phyloP scores from a whole-genome alignment of 2,329 filamentous ascomycete genomes.

The Purpureocillium lavendulum region DNA sequence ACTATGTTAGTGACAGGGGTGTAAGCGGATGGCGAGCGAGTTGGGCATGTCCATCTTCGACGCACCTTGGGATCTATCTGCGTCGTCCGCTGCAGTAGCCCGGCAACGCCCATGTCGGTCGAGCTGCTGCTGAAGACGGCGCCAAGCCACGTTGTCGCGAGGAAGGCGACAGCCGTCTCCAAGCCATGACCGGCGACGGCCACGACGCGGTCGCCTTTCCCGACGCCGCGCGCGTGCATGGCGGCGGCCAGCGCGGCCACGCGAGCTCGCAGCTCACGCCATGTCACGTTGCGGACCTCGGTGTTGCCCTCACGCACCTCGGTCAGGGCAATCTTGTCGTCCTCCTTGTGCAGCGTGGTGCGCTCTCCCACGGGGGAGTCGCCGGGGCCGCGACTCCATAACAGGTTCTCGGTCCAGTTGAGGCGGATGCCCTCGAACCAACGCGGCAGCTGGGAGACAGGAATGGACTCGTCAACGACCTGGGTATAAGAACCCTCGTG shows the following conservation, averaged over 20 bases:
- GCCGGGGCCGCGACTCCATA: constrained; percentile 46
- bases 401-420: constrained; percentile 75
- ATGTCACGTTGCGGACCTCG: constrained; percentile 51
- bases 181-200: constrained; percentile 68
- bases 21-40: not conserved
- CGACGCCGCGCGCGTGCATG: constrained; percentile 56
- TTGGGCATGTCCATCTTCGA: not conserved
- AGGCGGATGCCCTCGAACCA: constrained; percentile 71
- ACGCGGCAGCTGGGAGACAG: constrained; percentile 62
- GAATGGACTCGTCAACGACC: constrained; percentile 60
- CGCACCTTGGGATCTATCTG: constrained; percentile 63
- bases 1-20: constrained; percentile 24
- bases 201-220: constrained; percentile 65
- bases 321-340: constrained; percentile 60
- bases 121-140: constrained; percentile 68
- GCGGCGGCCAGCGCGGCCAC: constrained; percentile 56
- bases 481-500: constrained; percentile 49
- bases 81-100: constrained; percentile 63
- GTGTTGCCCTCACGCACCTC: constrained; percentile 62
- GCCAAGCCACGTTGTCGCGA: constrained; percentile 63
- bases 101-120: constrained; percentile 77
- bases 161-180: constrained; percentile 63
- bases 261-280: constrained; percentile 53
- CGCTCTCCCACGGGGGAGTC: constrained; percentile 32
- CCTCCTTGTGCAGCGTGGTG: constrained; percentile 57